These are phyloP conservation scores for Steccherinum ochraceum DNA, from an alignment of 768 basidiomycete species.

Conservation along the genomic window DNA sequence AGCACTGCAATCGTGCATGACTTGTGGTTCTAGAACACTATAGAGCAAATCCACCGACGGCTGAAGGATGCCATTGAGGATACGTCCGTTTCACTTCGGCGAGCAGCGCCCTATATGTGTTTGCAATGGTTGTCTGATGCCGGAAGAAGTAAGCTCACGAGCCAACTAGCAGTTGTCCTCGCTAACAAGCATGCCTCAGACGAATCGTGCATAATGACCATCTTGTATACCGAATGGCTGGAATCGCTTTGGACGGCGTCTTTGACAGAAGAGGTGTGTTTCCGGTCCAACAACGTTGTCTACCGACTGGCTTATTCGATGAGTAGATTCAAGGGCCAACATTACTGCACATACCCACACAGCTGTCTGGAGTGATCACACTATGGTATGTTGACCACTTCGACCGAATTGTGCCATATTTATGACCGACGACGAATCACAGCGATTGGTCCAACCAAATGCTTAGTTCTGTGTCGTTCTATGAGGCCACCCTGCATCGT, in stretches of 20 bases:
- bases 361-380: constrained; percentile 10
- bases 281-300: background rate
- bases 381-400: constrained; percentile 11
- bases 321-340: constrained; percentile 14
- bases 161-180: background rate
- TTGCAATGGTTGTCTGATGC: constrained; percentile 44
- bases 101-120: constrained; percentile 50
- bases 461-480: constrained; percentile 3
- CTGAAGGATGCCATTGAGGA: background rate
- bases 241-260: constrained; percentile 37
- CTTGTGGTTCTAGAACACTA: background rate
- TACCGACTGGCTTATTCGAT: background rate
- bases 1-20: too few relatives aligned
- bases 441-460: constrained; percentile 6
- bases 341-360: constrained; percentile 12
- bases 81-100: constrained; percentile 23
- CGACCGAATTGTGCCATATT: background rate
- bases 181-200: background rate
- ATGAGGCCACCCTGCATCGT: constrained; percentile 10
- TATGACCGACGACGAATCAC: background rate
- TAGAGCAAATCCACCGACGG: background rate
- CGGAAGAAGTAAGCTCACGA: constrained; percentile 34
- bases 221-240: constrained; percentile 43
- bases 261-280: constrained; percentile 4
- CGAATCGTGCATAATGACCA: constrained; percentile 14